phyloP scores from a whole-genome alignment of 2,329 filamentous ascomycete species.

The Raffaelea arxii region DNA sequence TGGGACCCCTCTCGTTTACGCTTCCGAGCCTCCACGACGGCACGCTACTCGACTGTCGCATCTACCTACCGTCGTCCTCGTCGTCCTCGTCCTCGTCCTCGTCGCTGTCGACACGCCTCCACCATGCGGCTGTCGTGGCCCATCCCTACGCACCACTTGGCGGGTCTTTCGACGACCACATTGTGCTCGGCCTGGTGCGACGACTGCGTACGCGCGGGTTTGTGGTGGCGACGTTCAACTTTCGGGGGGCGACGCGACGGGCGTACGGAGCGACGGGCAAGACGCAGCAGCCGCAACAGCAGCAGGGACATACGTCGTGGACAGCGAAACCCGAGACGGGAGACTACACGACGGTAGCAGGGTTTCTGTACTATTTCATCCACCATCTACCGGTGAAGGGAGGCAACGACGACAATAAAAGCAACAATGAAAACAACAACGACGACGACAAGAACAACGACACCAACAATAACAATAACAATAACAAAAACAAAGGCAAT shows the following conservation, averaged over 20 bases:
- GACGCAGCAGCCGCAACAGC: no score
- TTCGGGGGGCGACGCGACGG: conserved; percentile 48
- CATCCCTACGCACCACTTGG: conserved; percentile 89
- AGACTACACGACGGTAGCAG: conserved; percentile 78
- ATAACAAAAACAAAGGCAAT: no score
- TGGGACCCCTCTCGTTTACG: conserved; percentile 59
- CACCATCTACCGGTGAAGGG: conserved; percentile 35
- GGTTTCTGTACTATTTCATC: conserved; percentile 68
- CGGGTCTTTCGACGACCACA: conserved; percentile 71
- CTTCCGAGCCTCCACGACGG: conserved; percentile 81
- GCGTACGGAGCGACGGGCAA: no score
- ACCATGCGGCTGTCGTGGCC: conserved; percentile 56
- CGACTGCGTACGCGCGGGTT: conserved; percentile 46
- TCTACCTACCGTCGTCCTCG: conserved; percentile 60
- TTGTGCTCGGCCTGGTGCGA: conserved; percentile 61
- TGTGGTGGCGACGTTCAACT: conserved; percentile 83
- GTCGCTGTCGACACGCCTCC: no score
- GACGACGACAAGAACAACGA: background rate
- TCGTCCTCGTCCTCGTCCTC: conserved; percentile 18
- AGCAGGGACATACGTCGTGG: conserved; percentile 85
- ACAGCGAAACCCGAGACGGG: conserved; percentile 68
- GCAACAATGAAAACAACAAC: background rate
- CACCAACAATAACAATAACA: background rate
- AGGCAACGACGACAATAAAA: background rate
- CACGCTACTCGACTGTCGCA: conserved; percentile 64